Evolutionary conservation across 305 asterid species (phyloP).

Genomic region (Rubia tinctorum): DNA sequence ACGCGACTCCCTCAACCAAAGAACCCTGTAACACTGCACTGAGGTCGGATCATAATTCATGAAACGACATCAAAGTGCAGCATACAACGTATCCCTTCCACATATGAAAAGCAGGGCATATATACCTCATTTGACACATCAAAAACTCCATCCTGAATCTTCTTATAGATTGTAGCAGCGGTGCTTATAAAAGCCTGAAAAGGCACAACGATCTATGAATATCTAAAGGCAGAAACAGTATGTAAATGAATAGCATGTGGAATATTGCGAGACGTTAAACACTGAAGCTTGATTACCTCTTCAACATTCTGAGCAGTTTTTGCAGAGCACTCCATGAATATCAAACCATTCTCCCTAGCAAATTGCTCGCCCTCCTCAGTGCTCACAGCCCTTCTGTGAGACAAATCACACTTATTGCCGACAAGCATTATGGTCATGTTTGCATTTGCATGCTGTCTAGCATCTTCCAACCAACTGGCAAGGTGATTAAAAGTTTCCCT

Average conservation of each 20-base stretch:
- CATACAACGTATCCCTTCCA: not conserved
- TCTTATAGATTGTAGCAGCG: constrained; percentile 66
- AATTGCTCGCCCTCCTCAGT: constrained; percentile 85
- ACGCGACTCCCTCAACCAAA: not conserved
- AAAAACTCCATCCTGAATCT: constrained; percentile 71
- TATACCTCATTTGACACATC: constrained; percentile 79
- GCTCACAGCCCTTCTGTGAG: constrained; percentile 76
- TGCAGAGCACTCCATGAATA: constrained; percentile 83
- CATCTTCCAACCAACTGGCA: constrained; percentile 83
- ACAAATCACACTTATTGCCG: constrained; percentile 72
- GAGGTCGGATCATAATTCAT: not conserved
- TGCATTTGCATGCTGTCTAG: constrained; percentile 66
- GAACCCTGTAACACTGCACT: not conserved
- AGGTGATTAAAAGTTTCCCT: constrained; percentile 84
- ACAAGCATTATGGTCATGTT: constrained; percentile 71
- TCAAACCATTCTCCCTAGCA: constrained; percentile 71
- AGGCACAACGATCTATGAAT: not conserved
- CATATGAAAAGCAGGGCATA: not conserved
- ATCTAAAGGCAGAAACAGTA: not conserved
- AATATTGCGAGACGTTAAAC: not conserved
- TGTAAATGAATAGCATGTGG: not conserved
- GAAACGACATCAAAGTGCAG: not conserved
- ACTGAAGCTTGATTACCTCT: constrained; percentile 35
- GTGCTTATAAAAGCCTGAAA: constrained; percentile 68
- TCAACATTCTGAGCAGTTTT: constrained; percentile 83